Percentiles rank a stretch among this genome's conserved stretches.
Conservation (phyloP, 2,329 filamentous ascomycete species). For the Aaosphaeria pasadenensis region DNA sequence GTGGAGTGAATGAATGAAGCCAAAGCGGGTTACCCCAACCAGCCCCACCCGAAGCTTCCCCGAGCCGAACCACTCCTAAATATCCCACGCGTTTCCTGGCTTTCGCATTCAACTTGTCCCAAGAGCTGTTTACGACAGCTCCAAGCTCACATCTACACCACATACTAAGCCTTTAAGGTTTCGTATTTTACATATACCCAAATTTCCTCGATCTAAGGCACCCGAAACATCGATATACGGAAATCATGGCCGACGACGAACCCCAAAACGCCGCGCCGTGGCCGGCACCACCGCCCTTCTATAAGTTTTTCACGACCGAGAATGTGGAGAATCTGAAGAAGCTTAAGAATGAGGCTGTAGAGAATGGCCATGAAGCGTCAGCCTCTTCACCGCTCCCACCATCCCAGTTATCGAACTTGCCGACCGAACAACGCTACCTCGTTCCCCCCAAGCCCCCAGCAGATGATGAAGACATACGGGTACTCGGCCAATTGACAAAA, state of each 20-base stretch:
- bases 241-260: constrained; percentile 5
- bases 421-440: constrained; percentile 70
- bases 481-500: constrained; percentile 67
- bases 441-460: constrained; percentile 76
- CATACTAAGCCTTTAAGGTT: no score
- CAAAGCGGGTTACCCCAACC: no score
- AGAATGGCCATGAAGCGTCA: constrained; percentile 7
- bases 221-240: not conserved
- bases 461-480: constrained; percentile 63
- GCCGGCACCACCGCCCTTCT: constrained; percentile 86
- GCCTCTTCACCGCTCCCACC: constrained; percentile 12
- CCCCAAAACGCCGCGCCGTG: constrained; percentile 49
- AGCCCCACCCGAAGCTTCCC: no score
- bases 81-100: no score
- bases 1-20: no score
- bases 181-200: no score
- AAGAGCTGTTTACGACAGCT: no score
- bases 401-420: constrained; percentile 49
- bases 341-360: constrained; percentile 39
- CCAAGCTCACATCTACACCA: no score
- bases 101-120: no score
- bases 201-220: not conserved
- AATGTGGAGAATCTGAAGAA: constrained; percentile 63
- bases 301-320: constrained; percentile 77
- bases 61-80: no score